Evolutionary conservation across 225 moss, liverwort and hornwort genomes (phyloP).

Genomic region (Climacium dendroides): DNA sequence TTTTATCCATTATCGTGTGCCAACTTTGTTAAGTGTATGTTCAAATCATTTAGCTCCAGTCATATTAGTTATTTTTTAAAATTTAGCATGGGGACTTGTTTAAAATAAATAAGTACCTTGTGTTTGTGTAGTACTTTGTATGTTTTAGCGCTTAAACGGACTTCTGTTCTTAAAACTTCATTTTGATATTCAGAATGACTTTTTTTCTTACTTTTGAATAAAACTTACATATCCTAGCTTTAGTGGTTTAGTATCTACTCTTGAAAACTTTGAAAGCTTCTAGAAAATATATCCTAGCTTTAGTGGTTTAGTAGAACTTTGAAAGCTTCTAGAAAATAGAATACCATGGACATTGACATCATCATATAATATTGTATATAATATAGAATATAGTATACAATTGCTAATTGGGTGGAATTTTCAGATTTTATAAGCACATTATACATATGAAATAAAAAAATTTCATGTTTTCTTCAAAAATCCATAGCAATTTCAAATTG

Average conservation of each 20-base stretch:
- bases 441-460: not conserved
- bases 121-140: no score
- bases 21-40: not conserved
- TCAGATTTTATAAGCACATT: not conserved
- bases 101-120: no score
- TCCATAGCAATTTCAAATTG: not conserved
- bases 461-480: no score
- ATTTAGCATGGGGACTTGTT: not conserved
- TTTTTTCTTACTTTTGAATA: not conserved
- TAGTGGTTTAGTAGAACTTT: no score
- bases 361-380: not conserved
- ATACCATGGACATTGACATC: no score
- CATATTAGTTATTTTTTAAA: not conserved
- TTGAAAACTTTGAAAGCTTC: not conserved
- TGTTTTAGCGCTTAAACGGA: not conserved
- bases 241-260: not conserved
- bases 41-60: not conserved
- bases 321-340: not conserved
- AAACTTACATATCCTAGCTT: not conserved
- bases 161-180: not conserved
- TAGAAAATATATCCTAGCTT: not conserved
- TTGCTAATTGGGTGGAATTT: not conserved
- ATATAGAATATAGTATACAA: not conserved
- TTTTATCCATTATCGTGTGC: not conserved
- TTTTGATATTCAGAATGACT: no score